Conservation (phyloP, 2,329 filamentous ascomycete genomes). For the Fusarium sp. region DNA sequence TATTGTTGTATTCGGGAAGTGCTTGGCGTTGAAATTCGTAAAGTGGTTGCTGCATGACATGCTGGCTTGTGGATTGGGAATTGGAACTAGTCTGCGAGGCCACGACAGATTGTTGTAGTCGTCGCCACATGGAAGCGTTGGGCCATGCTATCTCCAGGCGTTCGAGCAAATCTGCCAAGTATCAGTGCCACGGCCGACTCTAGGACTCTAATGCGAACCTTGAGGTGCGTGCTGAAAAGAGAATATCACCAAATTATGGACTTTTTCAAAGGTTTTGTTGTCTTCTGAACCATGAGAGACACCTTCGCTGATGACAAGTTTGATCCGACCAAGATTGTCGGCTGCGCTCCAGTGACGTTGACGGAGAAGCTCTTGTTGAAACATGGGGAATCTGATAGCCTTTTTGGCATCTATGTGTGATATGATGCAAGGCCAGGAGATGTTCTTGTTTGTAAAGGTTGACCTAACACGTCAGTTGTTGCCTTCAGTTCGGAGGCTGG, state of each 20-base stretch:
- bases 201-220: slow-evolving; percentile 60
- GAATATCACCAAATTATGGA: slow-evolving; percentile 81
- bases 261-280: slow-evolving; percentile 67
- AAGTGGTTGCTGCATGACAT: not conserved
- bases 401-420: slow-evolving; percentile 65
- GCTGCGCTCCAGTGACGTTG: slow-evolving; percentile 78
- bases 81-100: slow-evolving; percentile 47
- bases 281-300: slow-evolving; percentile 66
- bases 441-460: slow-evolving; percentile 63
- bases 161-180: slow-evolving; percentile 72
- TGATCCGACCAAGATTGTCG: slow-evolving; percentile 80
- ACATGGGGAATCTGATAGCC: slow-evolving; percentile 76
- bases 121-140: slow-evolving; percentile 75
- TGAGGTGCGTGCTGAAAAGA: slow-evolving; percentile 87
- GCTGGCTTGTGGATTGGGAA: slow-evolving; percentile 54
- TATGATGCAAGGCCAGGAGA: slow-evolving; percentile 64
- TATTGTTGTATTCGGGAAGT: not conserved
- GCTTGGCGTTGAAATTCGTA: not conserved
- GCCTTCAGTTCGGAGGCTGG: not conserved
- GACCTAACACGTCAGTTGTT: slow-evolving; percentile 56
- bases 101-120: not conserved
- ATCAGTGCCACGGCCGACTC: not conserved
- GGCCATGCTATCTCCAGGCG: slow-evolving; percentile 83
- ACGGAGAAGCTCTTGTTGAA: slow-evolving; percentile 75
- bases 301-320: slow-evolving; percentile 79